Evolutionary conservation across 164 flowering plant genomes (phyloP).

Genomic region (Dillenia turbinata): DNA sequence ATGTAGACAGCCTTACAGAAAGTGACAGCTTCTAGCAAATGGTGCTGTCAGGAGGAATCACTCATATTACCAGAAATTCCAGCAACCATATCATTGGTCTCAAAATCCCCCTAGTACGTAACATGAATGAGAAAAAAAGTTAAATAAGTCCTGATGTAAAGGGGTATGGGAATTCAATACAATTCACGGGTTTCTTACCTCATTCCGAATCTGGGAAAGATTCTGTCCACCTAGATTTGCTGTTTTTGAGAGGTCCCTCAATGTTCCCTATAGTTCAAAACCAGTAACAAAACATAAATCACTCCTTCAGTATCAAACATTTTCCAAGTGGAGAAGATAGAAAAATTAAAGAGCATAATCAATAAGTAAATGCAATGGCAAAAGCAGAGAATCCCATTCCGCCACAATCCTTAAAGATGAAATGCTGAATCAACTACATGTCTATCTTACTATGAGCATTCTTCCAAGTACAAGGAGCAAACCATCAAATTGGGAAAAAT

Average conservation of each 20-base stretch:
- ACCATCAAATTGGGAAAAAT: too few species aligned
- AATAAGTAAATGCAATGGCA: too few species aligned
- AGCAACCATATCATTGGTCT: slow-evolving; percentile 19
- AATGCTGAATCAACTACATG: too few species aligned
- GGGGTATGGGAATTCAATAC: not conserved
- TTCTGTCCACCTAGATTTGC: slow-evolving; percentile 22
- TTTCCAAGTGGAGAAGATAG: not conserved
- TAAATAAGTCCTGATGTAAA: too few species aligned
- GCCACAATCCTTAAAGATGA: too few species aligned
- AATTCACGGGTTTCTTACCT: slow-evolving; percentile 16
- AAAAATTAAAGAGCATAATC: not conserved
- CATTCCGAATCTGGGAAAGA: slow-evolving; percentile 20
- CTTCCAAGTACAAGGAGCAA: too few species aligned
- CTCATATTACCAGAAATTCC: slow-evolving; percentile 15
- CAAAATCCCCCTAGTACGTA: slow-evolving; percentile 19
- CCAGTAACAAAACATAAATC: too few species aligned
- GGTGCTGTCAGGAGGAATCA: slow-evolving; percentile 15
- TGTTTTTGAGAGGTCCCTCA: slow-evolving; percentile 49
- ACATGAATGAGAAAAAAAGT: not conserved
- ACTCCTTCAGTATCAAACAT: not conserved
- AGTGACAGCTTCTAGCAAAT: too few species aligned
- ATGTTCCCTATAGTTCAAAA: slow-evolving; percentile 33
- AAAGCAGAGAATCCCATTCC: too few species aligned
- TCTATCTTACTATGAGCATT: too few species aligned
- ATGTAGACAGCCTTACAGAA: too few species aligned